These are phyloP conservation scores for Lichtheimia corymbifera DNA, from an alignment of 371 early-diverging fungal genomes.

Conservation along the genomic window DNA sequence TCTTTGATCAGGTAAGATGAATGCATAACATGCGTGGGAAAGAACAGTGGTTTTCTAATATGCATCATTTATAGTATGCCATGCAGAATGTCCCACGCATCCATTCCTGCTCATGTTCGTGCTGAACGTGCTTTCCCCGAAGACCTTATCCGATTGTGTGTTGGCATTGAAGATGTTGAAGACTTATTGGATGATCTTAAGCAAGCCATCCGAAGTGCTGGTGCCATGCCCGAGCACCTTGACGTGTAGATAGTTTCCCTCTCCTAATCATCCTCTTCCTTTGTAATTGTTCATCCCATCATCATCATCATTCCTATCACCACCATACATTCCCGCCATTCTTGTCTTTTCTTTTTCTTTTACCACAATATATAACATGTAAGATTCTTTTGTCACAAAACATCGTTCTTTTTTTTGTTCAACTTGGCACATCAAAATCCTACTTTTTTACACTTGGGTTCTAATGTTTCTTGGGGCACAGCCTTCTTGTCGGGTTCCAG, in stretches of 20 bases:
- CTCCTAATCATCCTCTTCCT: no score
- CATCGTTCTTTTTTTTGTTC: slow-evolving; percentile 1
- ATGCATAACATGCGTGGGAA: neutral
- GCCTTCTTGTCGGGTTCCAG: neutral
- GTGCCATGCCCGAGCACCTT: slow-evolving; percentile 45
- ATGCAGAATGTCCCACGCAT: slow-evolving; percentile 96
- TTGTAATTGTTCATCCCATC: no score
- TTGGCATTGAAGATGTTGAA: slow-evolving; percentile 95
- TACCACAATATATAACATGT: neutral
- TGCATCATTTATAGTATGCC: slow-evolving; percentile 75
- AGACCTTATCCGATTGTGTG: slow-evolving; percentile 93
- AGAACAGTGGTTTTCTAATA: neutral
- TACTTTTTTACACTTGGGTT: slow-evolving; percentile 17
- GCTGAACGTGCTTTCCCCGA: slow-evolving; percentile 87
- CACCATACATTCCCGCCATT: neutral
- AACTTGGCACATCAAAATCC: slow-evolving; percentile 12
- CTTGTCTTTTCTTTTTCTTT: neutral
- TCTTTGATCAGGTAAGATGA: slow-evolving; percentile 82
- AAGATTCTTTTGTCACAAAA: neutral
- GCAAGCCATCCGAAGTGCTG: slow-evolving; percentile 74
- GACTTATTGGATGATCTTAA: slow-evolving; percentile 91
- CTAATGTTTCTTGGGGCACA: slow-evolving; percentile 24
- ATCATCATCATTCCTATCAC: neutral
- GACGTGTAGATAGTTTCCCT: neutral
- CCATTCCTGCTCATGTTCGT: slow-evolving; percentile 90